These are phyloP conservation scores for Camellia japonica DNA, from an alignment of 148 eudicot species.

Conservation along the genomic window DNA sequence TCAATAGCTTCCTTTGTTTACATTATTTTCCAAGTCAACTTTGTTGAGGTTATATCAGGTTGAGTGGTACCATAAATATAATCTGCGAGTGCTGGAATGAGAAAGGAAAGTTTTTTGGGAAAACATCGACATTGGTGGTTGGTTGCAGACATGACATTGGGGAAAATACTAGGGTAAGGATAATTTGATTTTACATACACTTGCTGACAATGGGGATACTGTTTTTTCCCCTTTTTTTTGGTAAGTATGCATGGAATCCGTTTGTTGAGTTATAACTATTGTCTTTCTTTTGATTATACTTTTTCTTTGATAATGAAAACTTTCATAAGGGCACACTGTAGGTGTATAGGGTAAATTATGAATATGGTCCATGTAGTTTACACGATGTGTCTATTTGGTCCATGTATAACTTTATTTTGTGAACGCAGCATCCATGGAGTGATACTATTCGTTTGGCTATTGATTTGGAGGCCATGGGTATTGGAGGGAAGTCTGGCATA, in stretches of 20 bases:
- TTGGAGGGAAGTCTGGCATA: constrained; percentile 80
- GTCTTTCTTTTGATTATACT: not conserved
- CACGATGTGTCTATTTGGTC: too few species aligned
- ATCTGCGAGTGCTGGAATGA: not conserved
- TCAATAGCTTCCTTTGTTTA: not conserved
- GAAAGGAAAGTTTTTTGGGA: not conserved
- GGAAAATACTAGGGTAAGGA: not conserved
- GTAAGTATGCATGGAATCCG: not conserved
- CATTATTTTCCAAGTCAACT: not conserved
- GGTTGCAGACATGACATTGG: not conserved
- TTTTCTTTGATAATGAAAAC: not conserved
- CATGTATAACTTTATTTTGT: constrained; percentile 10
- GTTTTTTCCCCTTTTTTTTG: not conserved
- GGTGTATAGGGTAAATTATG: not conserved
- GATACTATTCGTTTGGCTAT: constrained; percentile 73
- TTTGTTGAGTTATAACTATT: not conserved
- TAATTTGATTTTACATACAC: not conserved
- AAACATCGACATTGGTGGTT: not conserved
- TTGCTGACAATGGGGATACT: not conserved
- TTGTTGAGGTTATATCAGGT: not conserved
- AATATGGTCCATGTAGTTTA: too few species aligned
- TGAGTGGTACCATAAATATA: not conserved
- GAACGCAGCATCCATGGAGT: constrained; percentile 94
- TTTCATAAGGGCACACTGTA: not conserved
- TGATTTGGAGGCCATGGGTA: constrained; percentile 97